Conservation (phyloP, 306 rosid species). For the Carpinus viminea region DNA sequence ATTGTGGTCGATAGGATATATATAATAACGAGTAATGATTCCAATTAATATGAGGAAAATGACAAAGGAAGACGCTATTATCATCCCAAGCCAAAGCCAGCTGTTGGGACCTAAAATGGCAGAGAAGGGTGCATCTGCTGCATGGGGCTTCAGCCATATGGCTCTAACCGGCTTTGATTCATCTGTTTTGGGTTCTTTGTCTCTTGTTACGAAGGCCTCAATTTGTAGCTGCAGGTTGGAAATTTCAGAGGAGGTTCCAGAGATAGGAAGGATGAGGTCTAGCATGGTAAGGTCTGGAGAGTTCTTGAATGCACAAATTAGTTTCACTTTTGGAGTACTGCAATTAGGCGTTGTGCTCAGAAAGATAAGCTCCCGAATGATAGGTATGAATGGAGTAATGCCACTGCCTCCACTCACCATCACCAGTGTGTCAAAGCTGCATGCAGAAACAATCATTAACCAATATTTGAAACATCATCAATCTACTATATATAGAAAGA, state of each 20-base stretch:
- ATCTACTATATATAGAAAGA: neutral
- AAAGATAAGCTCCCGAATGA: conserved; percentile 51
- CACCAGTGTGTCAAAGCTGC: conserved; percentile 54
- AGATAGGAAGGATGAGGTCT: conserved; percentile 56
- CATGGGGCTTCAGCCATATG: conserved; percentile 48
- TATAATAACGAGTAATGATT: conserved; percentile 41
- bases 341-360: conserved; percentile 21
- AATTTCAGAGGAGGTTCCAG: conserved; percentile 34
- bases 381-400: conserved; percentile 72
- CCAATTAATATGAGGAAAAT: conserved; percentile 52
- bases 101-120: conserved; percentile 50
- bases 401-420: conserved; percentile 86
- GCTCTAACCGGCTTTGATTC: conserved; percentile 14
- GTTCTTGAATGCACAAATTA: conserved; percentile 53
- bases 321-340: conserved; percentile 47
- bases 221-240: conserved; percentile 46
- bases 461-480: neutral
- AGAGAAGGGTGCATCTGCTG: conserved; percentile 47
- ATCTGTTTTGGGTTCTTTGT: conserved; percentile 31
- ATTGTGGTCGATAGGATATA: conserved; percentile 62
- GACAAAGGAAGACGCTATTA: conserved; percentile 58
- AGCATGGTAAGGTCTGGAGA: conserved; percentile 53
- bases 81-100: conserved; percentile 71
- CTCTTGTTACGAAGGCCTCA: conserved; percentile 68
- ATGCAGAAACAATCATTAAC: neutral